Conservation (phyloP, 768 basidiomycete genomes). For the Amylocystis lapponica region DNA sequence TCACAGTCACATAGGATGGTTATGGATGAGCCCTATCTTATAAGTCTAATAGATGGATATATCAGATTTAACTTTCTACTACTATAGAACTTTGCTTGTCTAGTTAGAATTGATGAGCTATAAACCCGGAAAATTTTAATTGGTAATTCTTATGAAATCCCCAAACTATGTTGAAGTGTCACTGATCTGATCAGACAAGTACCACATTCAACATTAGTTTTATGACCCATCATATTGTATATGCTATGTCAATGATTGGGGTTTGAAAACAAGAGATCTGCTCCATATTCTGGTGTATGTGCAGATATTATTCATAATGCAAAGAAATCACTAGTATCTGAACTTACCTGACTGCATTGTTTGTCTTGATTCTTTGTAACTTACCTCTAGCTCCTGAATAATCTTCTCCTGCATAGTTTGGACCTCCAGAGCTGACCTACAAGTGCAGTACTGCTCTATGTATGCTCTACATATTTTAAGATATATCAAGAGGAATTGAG, state of each 20-base stretch:
- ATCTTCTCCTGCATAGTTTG: conserved; percentile 57
- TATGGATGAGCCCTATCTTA: no score
- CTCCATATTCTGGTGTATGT: conserved; percentile 27
- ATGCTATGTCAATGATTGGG: conserved; percentile 72
- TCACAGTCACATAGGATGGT: no score
- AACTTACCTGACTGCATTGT: conserved; percentile 36
- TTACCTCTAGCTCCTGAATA: conserved; percentile 61
- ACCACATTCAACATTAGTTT: no score
- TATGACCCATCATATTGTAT: no score
- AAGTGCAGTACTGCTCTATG: conserved; percentile 73
- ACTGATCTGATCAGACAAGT: no score
- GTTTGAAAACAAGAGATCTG: conserved; percentile 64
- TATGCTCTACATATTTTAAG: conserved; percentile 15
- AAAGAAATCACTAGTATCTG: not conserved
- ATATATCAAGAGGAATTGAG: not conserved
- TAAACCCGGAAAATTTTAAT: no score
- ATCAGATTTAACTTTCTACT: no score
- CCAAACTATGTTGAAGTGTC: no score
- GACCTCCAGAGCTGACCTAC: conserved; percentile 56
- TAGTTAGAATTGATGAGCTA: no score
- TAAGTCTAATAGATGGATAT: no score
- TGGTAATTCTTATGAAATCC: no score
- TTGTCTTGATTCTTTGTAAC: conserved; percentile 52
- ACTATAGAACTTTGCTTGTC: no score
- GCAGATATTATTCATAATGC: not conserved